These are phyloP conservation scores for Chlamydomonas sp. DNA, from an alignment of 139 green algal species.

Conservation along the genomic window DNA sequence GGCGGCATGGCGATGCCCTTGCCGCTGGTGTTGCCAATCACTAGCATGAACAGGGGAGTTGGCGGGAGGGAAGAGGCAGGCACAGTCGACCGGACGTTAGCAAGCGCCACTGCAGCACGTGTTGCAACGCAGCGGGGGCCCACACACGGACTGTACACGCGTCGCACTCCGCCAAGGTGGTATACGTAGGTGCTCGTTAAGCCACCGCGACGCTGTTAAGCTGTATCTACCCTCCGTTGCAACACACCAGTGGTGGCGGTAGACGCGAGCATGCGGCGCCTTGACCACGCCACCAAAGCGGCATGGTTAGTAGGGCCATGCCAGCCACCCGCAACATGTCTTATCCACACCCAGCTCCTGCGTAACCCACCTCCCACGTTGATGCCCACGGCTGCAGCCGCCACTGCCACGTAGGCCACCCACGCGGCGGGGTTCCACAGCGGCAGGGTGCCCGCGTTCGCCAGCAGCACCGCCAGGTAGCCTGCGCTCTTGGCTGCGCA, in stretches of 20 bases:
- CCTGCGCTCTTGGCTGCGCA: constrained; percentile 43
- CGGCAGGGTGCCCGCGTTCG: neutral
- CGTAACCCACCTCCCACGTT: constrained; percentile 8
- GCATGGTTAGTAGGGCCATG: no score
- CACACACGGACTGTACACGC: no score
- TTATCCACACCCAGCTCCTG: neutral
- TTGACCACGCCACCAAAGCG: no score
- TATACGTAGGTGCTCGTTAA: neutral
- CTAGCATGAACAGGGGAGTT: neutral
- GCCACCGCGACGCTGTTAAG: neutral
- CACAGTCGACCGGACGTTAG: neutral
- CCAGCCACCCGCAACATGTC: neutral
- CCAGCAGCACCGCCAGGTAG: constrained; percentile 41
- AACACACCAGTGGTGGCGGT: neutral
- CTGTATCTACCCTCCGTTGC: neutral
- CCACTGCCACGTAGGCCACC: constrained; percentile 15
- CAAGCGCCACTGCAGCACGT: neutral
- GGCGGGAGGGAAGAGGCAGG: neutral
- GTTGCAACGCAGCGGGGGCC: no score
- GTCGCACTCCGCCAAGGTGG: no score
- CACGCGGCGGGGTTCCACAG: constrained; percentile 32
- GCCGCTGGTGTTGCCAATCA: constrained; percentile 8
- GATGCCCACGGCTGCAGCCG: constrained; percentile 13
- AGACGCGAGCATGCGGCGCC: neutral
- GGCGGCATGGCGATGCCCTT: neutral